These are phyloP conservation scores for Ustilago tritici DNA, from an alignment of 1,284 basidiomycete genomes.

Conservation along the genomic window DNA sequence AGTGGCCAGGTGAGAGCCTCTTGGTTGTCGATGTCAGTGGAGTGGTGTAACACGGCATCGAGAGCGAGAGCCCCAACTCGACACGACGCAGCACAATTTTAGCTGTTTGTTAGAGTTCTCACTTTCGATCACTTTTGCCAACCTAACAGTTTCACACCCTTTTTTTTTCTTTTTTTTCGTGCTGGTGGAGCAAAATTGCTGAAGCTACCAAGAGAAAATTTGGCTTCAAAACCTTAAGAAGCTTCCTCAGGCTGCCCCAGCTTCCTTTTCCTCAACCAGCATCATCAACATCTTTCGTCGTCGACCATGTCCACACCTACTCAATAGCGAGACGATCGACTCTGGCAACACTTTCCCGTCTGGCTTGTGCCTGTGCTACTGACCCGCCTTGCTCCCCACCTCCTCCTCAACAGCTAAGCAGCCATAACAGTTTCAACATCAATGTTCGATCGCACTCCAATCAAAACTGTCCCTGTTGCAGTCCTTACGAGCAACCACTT, in stretches of 20 bases:
- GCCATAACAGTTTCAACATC: neutral
- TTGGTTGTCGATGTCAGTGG: neutral
- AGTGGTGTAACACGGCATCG: neutral
- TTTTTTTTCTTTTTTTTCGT: no score
- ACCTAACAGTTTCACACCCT: slow-evolving; percentile 1
- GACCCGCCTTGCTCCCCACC: neutral
- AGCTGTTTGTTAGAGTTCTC: neutral
- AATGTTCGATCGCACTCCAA: neutral
- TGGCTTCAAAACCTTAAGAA: neutral
- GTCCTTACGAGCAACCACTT: neutral
- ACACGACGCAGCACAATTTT: neutral
- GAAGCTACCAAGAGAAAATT: slow-evolving; percentile 10
- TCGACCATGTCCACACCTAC: neutral
- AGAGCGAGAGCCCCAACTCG: slow-evolving; percentile 1
- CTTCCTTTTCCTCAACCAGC: slow-evolving; percentile 5
- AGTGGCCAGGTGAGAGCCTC: neutral
- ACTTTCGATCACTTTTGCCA: slow-evolving; percentile 1
- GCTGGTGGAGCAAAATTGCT: slow-evolving; percentile 1
- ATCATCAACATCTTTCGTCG: slow-evolving; percentile 6
- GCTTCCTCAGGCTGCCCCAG: neutral
- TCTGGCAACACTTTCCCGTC: neutral
- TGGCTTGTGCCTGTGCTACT: neutral
- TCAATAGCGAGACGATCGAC: neutral
- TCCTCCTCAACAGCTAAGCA: neutral
- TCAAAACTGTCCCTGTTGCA: neutral